Base-by-base conservation (phyloP, 1,284 basidiomycete genomes). In the Singerocomus inundabilis region DNA sequence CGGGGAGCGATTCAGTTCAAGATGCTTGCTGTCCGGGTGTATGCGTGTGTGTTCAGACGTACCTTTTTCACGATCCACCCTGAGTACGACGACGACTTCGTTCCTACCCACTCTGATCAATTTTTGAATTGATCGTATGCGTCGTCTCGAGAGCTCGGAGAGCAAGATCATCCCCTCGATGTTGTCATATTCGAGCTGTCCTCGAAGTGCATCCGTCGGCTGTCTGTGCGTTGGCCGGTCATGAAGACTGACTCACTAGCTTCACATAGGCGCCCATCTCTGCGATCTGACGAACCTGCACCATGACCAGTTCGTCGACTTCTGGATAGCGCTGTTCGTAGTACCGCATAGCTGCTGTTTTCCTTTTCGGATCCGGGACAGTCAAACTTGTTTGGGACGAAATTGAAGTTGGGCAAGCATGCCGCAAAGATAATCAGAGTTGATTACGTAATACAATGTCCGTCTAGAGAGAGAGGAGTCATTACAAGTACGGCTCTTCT, bases 241-340 rank as follows among this genome's bases (percentile, higher is more conserved):
- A 21, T 21, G 12, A n/a, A 12, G 4, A 37, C n/a, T 6, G 29
- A 76, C 90, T 63, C 59, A 95, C 93, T 61, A 99, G 81, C 72
- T 98, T 98, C 60, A 99, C 97, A 70, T 99, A 99, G 45, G 97
- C 96, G 49, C 97, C 96, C 95, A 98, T 99, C 73, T 99, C 96
- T 52, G 94, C 94, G 63, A 99, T 99, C 75, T 97, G 93, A 71
- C 93, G 91, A 57, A 99, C 96, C 72, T 98, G 95, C 40, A 98
- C 95, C 95, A 98, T 98, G 71, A 98, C 95, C 55, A 98, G 85
- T 72, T 98, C 92, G 70, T 99, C 96, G 51, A 97, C 91, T 72
- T 93, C 88, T 28, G 87, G 88, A 63, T 88, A 91, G 56, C 82
- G 80, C 63, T 84, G 83, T 66, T 88, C 82, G 67, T 91, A 91